These are phyloP conservation scores for Inga laurina DNA, from an alignment of 306 rosid species.

Conservation along the genomic window DNA sequence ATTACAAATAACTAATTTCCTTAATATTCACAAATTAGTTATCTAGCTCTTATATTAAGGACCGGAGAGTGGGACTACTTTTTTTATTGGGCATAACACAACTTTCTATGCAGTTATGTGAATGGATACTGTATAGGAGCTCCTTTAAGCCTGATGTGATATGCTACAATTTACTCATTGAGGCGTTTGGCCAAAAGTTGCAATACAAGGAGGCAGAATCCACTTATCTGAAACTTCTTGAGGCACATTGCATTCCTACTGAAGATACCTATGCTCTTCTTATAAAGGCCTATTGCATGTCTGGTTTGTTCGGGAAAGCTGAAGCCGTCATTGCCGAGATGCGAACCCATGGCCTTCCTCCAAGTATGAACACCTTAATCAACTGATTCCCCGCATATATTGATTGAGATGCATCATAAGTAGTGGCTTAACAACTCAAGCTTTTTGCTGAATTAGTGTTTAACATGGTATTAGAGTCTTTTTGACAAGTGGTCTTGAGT, in stretches of 20 bases:
- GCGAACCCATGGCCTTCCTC: constrained; percentile 66
- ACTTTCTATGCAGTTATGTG: constrained; percentile 64
- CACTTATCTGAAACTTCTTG: constrained; percentile 76
- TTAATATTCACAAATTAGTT: too few species aligned
- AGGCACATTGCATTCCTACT: constrained; percentile 74
- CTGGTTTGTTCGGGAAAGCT: constrained; percentile 68
- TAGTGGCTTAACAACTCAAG: not conserved
- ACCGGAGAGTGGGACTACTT: too few species aligned
- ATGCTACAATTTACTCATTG: constrained; percentile 89
- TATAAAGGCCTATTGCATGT: constrained; percentile 79
- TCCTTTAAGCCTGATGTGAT: constrained; percentile 87
- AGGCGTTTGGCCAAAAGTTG: constrained; percentile 81
- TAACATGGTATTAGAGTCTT: not conserved
- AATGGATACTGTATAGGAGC: constrained; percentile 83
- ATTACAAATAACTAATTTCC: too few species aligned
- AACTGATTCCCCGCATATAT: not conserved
- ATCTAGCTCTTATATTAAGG: too few species aligned
- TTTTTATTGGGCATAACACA: constrained; percentile 24
- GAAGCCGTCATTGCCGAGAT: constrained; percentile 89
- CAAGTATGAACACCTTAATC: constrained; percentile 61
- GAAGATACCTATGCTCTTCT: constrained; percentile 96
- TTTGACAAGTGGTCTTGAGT: not conserved
- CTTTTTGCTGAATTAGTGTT: not conserved
- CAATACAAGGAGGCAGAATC: constrained; percentile 74
- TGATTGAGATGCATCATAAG: constrained; percentile 8